Evolutionary conservation across 2,329 filamentous ascomycete genomes (phyloP).

Genomic region (Thelonectria blattea): DNA sequence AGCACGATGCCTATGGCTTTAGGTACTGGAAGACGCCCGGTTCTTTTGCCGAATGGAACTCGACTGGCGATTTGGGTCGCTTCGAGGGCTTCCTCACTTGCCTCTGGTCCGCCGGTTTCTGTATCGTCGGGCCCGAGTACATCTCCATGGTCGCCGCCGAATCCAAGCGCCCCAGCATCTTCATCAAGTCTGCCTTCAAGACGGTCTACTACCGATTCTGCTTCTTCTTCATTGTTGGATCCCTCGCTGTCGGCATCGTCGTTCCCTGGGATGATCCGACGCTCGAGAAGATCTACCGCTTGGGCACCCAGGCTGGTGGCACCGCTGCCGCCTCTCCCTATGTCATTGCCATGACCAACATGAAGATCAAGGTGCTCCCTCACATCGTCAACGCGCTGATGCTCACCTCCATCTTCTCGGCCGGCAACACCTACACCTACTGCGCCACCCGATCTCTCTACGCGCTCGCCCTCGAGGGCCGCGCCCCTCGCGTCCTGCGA

Average conservation of each 20-base stretch:
- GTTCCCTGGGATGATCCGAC: slow-evolving; percentile 68
- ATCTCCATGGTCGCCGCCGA: slow-evolving; percentile 74
- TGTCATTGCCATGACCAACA: slow-evolving; percentile 65
- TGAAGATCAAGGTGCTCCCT: slow-evolving; percentile 59
- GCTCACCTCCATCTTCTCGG: slow-evolving; percentile 52
- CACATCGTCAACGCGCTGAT: slow-evolving; percentile 63
- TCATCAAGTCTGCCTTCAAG: slow-evolving; percentile 73
- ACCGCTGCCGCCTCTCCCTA: slow-evolving; percentile 66
- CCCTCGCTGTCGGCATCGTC: slow-evolving; percentile 69
- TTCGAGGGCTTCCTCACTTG: slow-evolving; percentile 75
- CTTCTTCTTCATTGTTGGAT: slow-evolving; percentile 73
- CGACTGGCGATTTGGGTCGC: slow-evolving; percentile 65
- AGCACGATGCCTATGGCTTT: slow-evolving; percentile 72
- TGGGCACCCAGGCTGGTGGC: slow-evolving; percentile 41
- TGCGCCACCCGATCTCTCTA: slow-evolving; percentile 58
- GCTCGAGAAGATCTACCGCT: slow-evolving; percentile 57
- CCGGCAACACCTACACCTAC: slow-evolving; percentile 59
- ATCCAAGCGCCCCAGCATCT: slow-evolving; percentile 65
- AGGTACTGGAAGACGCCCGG: slow-evolving; percentile 63
- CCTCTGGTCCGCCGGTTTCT: slow-evolving; percentile 68
- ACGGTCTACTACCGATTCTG: slow-evolving; percentile 76
- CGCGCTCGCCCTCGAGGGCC: slow-evolving; percentile 56
- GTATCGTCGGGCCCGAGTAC: slow-evolving; percentile 71
- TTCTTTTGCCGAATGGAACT: slow-evolving; percentile 59
- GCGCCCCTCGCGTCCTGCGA: slow-evolving; percentile 58